Evolutionary conservation across 805 yeast species (phyloP).

Genomic region (Metschnikowia continentalis): DNA sequence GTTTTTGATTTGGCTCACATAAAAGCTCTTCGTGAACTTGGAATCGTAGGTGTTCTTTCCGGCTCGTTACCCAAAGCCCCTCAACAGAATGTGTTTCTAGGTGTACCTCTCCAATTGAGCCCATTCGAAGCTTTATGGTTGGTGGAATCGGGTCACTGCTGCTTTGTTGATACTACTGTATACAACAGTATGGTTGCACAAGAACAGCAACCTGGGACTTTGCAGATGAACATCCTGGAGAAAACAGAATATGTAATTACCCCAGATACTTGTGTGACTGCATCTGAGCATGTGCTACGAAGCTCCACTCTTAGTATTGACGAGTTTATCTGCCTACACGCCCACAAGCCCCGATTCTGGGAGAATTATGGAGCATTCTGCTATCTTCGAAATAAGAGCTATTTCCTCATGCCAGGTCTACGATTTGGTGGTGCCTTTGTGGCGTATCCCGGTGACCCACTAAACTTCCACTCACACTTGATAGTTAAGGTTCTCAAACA

Average conservation of each 20-base stretch:
- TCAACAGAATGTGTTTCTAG: conserved; percentile 85
- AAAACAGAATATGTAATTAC: conserved; percentile 11
- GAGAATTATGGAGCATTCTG: conserved; percentile 26
- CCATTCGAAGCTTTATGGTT: conserved; percentile 73
- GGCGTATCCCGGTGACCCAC: conserved; percentile 93
- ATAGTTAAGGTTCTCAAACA: conserved; percentile 49
- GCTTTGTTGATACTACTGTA: conserved; percentile 39
- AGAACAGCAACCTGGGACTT: not conserved
- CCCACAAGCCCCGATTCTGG: conserved; percentile 5
- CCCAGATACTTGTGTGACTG: conserved; percentile 5
- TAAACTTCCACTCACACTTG: conserved; percentile 83
- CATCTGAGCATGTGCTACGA: not conserved
- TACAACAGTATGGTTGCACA: conserved; percentile 19
- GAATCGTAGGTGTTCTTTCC: conserved; percentile 69
- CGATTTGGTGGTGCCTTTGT: conserved; percentile 87
- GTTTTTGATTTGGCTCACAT: conserved; percentile 58
- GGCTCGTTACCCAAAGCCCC: conserved; percentile 91
- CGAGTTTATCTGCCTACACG: conserved; percentile 3
- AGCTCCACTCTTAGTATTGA: not conserved
- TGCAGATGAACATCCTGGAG: conserved; percentile 3
- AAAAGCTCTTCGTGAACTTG: conserved; percentile 51
- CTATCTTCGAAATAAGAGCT: conserved; percentile 42
- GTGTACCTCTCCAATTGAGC: conserved; percentile 73
- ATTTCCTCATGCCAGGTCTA: conserved; percentile 73
- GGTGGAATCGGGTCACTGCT: conserved; percentile 38